These are phyloP conservation scores for Trypanosoma melophagium DNA, from an alignment of 208 protist genomes.

Conservation along the genomic window DNA sequence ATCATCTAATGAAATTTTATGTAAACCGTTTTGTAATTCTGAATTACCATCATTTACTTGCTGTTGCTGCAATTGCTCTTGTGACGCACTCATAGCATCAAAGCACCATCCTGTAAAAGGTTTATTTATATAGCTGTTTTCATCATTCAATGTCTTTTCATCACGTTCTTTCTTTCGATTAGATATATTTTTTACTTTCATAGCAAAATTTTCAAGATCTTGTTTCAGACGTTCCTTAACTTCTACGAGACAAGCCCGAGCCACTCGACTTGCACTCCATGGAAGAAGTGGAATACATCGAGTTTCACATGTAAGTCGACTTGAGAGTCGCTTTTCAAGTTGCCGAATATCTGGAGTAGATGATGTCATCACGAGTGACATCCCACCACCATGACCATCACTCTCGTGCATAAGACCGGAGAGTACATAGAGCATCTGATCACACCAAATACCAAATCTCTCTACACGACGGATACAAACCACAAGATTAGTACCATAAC, in stretches of 20 bases:
- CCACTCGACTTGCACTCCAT: conserved; percentile 53
- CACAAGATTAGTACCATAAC: conserved; percentile 60
- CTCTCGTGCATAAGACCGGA: conserved; percentile 85
- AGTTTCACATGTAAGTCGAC: conserved; percentile 77
- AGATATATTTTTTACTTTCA: background rate
- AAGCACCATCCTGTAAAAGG: conserved; percentile 20
- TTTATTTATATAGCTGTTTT: background rate
- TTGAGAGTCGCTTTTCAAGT: conserved; percentile 83
- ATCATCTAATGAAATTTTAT: background rate
- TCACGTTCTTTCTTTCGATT: background rate
- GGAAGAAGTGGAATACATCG: conserved; percentile 73
- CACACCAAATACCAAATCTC: conserved; percentile 77
- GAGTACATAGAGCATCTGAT: conserved; percentile 82
- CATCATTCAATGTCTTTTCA: background rate
- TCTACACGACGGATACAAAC: conserved; percentile 76
- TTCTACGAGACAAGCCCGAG: conserved; percentile 51
- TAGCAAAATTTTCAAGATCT: conserved; percentile 14
- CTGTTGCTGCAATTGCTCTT: background rate
- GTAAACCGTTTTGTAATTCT: background rate
- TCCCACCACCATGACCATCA: conserved; percentile 51
- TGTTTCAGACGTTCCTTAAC: conserved; percentile 28
- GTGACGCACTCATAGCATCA: background rate
- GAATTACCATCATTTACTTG: background rate
- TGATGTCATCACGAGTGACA: conserved; percentile 71
- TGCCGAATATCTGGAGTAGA: conserved; percentile 68